Percentiles rank a stretch among this genome's conserved stretches.
These are phyloP conservation scores for Globisporangium paroecandrum DNA, from an alignment of 352 stramenopile genomes.

Conservation along the genomic window DNA sequence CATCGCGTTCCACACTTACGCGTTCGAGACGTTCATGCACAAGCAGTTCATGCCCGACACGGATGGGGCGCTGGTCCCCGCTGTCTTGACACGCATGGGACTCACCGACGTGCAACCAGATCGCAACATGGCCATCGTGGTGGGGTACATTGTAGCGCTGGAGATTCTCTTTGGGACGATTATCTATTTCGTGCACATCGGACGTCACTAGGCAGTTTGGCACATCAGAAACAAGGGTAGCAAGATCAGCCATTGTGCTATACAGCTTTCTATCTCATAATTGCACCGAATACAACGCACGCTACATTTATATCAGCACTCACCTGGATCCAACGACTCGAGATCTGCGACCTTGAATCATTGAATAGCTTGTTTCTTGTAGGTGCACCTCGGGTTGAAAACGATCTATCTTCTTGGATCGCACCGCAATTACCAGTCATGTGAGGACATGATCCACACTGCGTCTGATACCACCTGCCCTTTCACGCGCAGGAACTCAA, in stretches of 20 bases:
- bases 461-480: not conserved
- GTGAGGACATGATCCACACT: not conserved
- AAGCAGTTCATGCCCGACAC: conserved; percentile 49
- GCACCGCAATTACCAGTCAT: not conserved
- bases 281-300: not conserved
- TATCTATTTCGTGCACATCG: conserved; percentile 56
- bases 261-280: no score
- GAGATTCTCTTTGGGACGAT: conserved; percentile 53
- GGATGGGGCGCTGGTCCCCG: conserved; percentile 7
- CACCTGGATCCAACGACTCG: not conserved
- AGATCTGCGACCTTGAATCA: no score
- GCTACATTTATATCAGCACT: not conserved
- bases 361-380: no score
- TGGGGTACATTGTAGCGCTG: conserved; percentile 37
- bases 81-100: conserved; percentile 33
- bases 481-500: not conserved
- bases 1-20: conserved; percentile 85
- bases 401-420: not conserved
- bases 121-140: conserved; percentile 57
- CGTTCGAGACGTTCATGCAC: conserved; percentile 85
- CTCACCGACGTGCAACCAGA: conserved; percentile 35
- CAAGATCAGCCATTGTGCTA: no score
- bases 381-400: no score
- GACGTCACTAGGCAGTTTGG: not conserved
- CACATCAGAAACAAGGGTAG: no score